These are phyloP conservation scores for Hemisphaericaspora subhashii DNA, from an alignment of 1,139 yeast species.

Conservation along the genomic window DNA sequence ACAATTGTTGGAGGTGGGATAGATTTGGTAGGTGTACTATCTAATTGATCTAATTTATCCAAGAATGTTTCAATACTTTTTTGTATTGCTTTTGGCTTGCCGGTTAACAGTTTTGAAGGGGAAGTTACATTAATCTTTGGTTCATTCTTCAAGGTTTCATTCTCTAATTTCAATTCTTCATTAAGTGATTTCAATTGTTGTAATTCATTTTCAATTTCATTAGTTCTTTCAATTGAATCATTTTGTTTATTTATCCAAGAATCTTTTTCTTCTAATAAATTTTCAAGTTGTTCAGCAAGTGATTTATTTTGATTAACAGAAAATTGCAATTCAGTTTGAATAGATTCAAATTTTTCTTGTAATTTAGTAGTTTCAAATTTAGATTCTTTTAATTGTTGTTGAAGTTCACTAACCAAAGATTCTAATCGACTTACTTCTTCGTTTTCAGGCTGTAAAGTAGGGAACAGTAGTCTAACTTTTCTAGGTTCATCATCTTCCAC, in stretches of 20 bases:
- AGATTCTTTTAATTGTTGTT: constrained; percentile 13
- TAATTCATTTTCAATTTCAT: constrained; percentile 19
- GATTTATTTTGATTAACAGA: constrained; percentile 23
- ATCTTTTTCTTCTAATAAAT: constrained; percentile 18
- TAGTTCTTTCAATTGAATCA: constrained; percentile 11
- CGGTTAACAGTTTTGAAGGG: constrained; percentile 3
- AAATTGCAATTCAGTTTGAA: constrained; percentile 26
- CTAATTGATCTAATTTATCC: constrained; percentile 28
- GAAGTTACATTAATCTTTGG: constrained; percentile 6
- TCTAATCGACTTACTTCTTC: constrained; percentile 15
- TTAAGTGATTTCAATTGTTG: constrained; percentile 29
- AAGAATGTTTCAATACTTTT: constrained; percentile 27
- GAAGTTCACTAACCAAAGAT: constrained; percentile 14
- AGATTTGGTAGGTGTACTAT: constrained; percentile 19
- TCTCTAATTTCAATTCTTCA: constrained; percentile 42
- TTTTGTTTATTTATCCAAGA: constrained; percentile 14
- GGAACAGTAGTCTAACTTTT: neutral
- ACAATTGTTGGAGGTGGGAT: constrained; percentile 20
- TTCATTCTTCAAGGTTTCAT: constrained; percentile 34
- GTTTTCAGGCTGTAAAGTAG: neutral
- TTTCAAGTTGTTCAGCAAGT: constrained; percentile 25
- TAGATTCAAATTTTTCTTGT: constrained; percentile 18
- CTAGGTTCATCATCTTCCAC: neutral
- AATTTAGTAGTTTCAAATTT: constrained; percentile 19
- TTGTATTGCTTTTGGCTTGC: constrained; percentile 6